A percentile compares a stretch with the other conserved stretches of the same genome.
Evolutionary conservation across 345 rosid genomes (phyloP).

Genomic region (Pistacia integerrima): DNA sequence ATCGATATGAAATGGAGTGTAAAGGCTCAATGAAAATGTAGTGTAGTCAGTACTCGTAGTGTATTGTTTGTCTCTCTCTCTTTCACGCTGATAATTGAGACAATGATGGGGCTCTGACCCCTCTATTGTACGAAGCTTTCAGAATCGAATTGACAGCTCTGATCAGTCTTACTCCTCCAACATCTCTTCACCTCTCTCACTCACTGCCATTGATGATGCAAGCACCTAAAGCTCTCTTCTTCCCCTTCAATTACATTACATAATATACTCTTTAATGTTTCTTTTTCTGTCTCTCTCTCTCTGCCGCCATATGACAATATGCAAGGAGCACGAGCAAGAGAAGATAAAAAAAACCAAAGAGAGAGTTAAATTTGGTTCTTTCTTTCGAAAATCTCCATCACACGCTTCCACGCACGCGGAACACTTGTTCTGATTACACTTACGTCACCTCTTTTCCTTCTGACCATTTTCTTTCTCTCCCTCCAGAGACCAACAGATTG

Average conservation of each 20-base stretch:
- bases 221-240: background rate
- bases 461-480: background rate
- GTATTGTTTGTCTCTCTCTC: background rate
- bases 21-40: no score
- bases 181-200: background rate
- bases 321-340: background rate
- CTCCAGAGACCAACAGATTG: background rate
- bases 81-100: constrained; percentile 38
- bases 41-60: background rate
- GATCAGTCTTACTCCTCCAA: constrained; percentile 15
- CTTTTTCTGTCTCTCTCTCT: constrained; percentile 25
- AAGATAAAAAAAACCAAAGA: background rate
- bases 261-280: no score
- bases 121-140: constrained; percentile 37
- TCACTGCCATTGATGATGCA: constrained; percentile 22
- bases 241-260: background rate
- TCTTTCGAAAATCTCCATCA: constrained; percentile 36
- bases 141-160: constrained; percentile 38
- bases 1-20: background rate
- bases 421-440: constrained; percentile 29
- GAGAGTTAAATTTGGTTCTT: constrained; percentile 14
- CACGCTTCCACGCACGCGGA: constrained; percentile 66
- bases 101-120: constrained; percentile 61
- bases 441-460: constrained; percentile 43
- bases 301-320: constrained; percentile 41